Conservation (phyloP, 2,329 filamentous ascomycete genomes). For the Colletotrichum orbiculare region DNA sequence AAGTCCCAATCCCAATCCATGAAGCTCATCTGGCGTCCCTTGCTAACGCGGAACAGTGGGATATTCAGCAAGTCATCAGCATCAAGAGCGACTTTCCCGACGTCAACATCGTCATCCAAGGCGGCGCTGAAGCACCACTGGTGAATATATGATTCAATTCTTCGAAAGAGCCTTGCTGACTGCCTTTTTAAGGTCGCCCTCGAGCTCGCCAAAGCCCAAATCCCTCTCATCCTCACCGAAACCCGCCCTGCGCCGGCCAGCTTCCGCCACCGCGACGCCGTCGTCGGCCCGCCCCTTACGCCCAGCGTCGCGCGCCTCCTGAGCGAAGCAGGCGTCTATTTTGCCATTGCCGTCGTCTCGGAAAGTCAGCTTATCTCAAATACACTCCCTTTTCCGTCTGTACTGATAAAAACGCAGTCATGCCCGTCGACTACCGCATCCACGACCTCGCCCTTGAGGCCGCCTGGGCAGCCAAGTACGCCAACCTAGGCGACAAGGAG, state of each 20-base stretch:
- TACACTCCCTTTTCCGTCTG: background rate
- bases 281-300: constrained; percentile 55
- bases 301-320: constrained; percentile 51
- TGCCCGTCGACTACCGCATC: constrained; percentile 49
- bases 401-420: constrained; percentile 34
- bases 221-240: constrained; percentile 56
- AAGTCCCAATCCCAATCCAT: background rate
- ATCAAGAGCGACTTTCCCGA: constrained; percentile 49
- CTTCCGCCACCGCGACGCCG: constrained; percentile 50
- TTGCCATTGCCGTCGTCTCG: constrained; percentile 45
- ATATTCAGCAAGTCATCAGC: constrained; percentile 53
- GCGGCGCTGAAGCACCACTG: constrained; percentile 51
- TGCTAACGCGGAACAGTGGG: constrained; percentile 44
- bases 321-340: constrained; percentile 52
- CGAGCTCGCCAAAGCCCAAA: constrained; percentile 51
- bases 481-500: constrained; percentile 46
- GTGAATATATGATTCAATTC: constrained; percentile 39
- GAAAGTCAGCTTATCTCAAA: constrained; percentile 35
- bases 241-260: constrained; percentile 46
- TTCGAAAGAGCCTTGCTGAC: background rate
- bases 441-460: constrained; percentile 53
- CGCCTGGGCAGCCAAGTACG: constrained; percentile 53
- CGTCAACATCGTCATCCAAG: constrained; percentile 51
- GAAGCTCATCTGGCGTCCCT: constrained; percentile 6
- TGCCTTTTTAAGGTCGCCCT: constrained; percentile 46